These are phyloP conservation scores for Vitis hybrid DNA, from an alignment of 177 flowering plant species.

Conservation along the genomic window DNA sequence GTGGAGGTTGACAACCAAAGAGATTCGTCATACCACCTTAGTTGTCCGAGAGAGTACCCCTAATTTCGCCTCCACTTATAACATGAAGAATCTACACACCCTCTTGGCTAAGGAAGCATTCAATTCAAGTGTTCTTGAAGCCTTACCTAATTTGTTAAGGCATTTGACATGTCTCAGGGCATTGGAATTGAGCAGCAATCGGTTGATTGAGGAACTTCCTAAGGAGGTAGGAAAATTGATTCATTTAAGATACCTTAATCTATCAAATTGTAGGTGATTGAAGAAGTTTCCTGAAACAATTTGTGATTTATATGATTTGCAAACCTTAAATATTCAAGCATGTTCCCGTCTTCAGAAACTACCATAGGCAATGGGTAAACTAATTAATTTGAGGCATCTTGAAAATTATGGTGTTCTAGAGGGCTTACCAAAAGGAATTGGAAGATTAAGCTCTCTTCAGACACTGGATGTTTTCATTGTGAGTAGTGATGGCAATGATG, in stretches of 20 bases:
- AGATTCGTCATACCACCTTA: background rate
- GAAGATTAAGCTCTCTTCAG: too few species aligned
- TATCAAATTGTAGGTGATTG: background rate
- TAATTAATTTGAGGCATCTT: too few species aligned
- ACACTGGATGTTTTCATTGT: too few species aligned
- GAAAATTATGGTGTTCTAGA: too few species aligned
- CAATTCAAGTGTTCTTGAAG: background rate
- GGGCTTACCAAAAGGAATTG: too few species aligned
- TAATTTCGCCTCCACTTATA: background rate
- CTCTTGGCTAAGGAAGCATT: background rate
- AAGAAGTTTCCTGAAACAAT: background rate
- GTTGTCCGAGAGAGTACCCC: background rate
- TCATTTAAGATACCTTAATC: constrained; percentile 6
- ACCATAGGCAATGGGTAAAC: too few species aligned
- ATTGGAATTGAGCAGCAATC: too few species aligned
- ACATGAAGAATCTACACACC: background rate
- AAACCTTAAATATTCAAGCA: constrained; percentile 5
- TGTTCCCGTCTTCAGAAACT: too few species aligned
- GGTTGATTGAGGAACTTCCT: too few species aligned
- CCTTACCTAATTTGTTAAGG: background rate
- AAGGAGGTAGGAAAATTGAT: too few species aligned
- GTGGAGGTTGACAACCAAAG: background rate
- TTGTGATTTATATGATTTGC: constrained; percentile 5
- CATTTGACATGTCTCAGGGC: too few species aligned
- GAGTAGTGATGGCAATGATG: too few species aligned